phyloP scores from a whole-genome alignment of 2,329 filamentous ascomycete genomes.

The Tricladium varicosporioides region DNA sequence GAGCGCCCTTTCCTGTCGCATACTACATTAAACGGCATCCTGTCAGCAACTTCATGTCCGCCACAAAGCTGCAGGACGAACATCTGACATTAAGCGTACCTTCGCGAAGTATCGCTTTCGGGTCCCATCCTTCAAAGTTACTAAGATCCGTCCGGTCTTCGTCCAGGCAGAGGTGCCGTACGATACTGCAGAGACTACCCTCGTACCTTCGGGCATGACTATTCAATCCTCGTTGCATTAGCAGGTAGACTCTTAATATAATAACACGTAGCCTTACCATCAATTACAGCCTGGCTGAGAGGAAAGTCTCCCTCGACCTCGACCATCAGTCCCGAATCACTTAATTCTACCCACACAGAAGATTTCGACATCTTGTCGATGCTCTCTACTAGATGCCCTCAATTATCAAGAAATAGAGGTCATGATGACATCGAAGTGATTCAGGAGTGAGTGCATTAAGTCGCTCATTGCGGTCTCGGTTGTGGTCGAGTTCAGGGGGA shows the following conservation, averaged over 20 bases:
- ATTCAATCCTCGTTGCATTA: no score
- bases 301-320: slow-evolving; percentile 4
- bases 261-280: background rate
- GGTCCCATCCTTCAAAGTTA: background rate
- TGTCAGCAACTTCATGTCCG: no score
- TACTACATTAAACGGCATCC: background rate
- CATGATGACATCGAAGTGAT: no score
- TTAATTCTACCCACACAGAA: no score
- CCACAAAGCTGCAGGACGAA: no score
- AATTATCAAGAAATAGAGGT: no score
- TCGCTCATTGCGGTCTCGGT: no score
- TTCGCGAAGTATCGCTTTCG: background rate
- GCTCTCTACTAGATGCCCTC: no score
- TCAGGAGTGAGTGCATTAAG: no score
- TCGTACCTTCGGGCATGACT: background rate
- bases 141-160: background rate
- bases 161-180: background rate
- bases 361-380: no score
- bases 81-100: background rate
- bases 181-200: background rate
- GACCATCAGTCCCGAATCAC: no score
- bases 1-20: background rate
- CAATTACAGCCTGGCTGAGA: slow-evolving; percentile 3
- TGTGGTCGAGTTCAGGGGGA: no score
- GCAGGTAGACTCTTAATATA: background rate